Evolutionary conservation across 352 stramenopile genomes (phyloP), one percentile per base, ranked within the genome.

Genomic region (Pilasporangium apinafurcum): DNA sequence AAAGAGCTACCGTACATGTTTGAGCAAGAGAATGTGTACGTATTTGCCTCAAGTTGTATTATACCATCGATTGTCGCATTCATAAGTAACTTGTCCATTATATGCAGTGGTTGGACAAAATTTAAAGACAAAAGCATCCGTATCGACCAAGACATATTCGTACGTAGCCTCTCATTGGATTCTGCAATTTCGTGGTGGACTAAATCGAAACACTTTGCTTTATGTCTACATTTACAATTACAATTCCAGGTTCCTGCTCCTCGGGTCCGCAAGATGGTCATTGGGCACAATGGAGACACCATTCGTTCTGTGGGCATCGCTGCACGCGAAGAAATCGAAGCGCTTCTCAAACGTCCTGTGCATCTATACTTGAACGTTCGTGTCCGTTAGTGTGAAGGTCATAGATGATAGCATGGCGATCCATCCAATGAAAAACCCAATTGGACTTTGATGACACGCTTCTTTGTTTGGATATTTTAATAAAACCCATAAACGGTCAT

Each of bases 71-170:
- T n/a, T n/a, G n/a, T n/a, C n/a, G n/a, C n/a, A n/a, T n/a, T n/a
- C n/a, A n/a, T n/a, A n/a, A n/a, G n/a, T n/a, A n/a, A 21, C 1
- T 33, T 21, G 8, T 18, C 14, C 8, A 4, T 24, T 9, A 22
- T 50, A 17, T 40, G 8, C 47, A 81, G 68, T 36, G 82, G 82
- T 38, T 94, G 82, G 82, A 94, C 82, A 32, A 78, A 75, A 42
- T 92, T 94, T 49, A 86, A 68, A 44, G 82, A 94, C 58, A 85
- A 83, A 20, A 94, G 79, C 39, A 37, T 94, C 27, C 79, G 82
- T 18, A 94, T 94, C 41, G 82, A 94, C 56, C 82, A 94, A 43
- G 82, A 94, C 44, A 75, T 94, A 29, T 90, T 90, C 42, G 82
- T 94, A 83, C 57, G 73, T 78, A 31, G 14, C 17, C 0, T 50